phyloP scores from a whole-genome alignment of 169 alveolate genomes.

The Eimeria acervulina region DNA sequence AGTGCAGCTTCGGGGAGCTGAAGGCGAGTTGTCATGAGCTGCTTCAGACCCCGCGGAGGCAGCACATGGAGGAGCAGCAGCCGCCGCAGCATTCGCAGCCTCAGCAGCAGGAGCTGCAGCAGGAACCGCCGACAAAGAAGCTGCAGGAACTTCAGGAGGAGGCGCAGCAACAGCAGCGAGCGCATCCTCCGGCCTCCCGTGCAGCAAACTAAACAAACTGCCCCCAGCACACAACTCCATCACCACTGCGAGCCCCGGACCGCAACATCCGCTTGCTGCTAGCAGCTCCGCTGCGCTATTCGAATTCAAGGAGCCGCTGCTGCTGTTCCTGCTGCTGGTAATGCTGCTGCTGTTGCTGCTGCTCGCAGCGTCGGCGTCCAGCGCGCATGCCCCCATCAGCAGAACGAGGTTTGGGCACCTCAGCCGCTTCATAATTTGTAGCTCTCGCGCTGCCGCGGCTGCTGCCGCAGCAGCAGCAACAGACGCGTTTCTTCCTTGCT shows the following conservation, averaged over 20 bases:
- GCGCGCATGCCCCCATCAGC: constrained; percentile 77
- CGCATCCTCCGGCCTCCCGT: constrained; percentile 79
- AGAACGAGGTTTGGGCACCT: constrained; percentile 93
- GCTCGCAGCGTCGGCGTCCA: constrained; percentile 55
- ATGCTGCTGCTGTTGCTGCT: not conserved
- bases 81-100: not conserved
- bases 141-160: not conserved
- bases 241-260: constrained; percentile 87
- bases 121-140: not conserved
- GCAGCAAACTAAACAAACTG: constrained; percentile 90
- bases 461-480: constrained; percentile 41
- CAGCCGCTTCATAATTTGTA: constrained; percentile 88
- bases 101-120: constrained; percentile 22
- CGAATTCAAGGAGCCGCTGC: constrained; percentile 18
- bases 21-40: not conserved
- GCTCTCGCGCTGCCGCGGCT: constrained; percentile 87
- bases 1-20: not conserved
- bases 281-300: constrained; percentile 42
- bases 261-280: constrained; percentile 56
- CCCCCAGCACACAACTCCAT: constrained; percentile 95
- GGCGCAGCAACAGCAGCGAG: constrained; percentile 66
- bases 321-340: not conserved
- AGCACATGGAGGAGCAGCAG: not conserved
- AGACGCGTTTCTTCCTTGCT: not conserved
- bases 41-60: not conserved